Evolutionary conservation across 495 filamentous ascomycete genomes (phyloP), one percentile per base, ranked within the genome.

Genomic region (Letharia lupina): DNA sequence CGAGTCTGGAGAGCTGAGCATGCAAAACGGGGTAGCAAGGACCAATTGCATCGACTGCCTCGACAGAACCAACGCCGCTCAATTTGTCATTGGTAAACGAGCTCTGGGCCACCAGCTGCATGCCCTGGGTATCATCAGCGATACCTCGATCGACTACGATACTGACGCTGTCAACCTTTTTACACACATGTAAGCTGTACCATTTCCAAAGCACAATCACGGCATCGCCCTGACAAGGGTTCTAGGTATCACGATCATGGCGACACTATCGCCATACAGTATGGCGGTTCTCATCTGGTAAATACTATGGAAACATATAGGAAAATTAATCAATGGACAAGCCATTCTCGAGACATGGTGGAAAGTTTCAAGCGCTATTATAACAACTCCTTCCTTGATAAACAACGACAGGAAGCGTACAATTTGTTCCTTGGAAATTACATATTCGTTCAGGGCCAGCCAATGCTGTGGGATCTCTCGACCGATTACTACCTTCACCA

Each of bases 231-330:
- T 57, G 54, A 57, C 54, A 37, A 16, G 23, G 1, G 2, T 20
- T 63, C 23, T 50, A 75, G 72, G 73, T 93, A 87, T 76, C 93
- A 97, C 72, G 91, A 94, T 69, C 94, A 98, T 73, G 94, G 94
- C 47, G 94, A 98, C 72, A 96, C 91, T 28, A 97, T 98, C 73
- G 94, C 94, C 33, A 89, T 97, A 41, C 94, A 98, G 72, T 98
- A 98, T 72, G 95, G 95, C 61, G 95, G 94, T 35, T 97, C 93
- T 13, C 94, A 98, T 74, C 82, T 98, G 2, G 94, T 98, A 66
- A 98, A 98, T 75, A 98, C 94, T 1, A 96, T 97, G 93, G 93
- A 93, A 65, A 98, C 95, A 3, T 98, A 98, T 74, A 87, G 94
- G 61, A 97, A 96, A 75, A 95, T 96, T 73, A 98, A 98, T 67